Conservation (phyloP, 148 eudicot genomes). For the Spergularia marina region DNA sequence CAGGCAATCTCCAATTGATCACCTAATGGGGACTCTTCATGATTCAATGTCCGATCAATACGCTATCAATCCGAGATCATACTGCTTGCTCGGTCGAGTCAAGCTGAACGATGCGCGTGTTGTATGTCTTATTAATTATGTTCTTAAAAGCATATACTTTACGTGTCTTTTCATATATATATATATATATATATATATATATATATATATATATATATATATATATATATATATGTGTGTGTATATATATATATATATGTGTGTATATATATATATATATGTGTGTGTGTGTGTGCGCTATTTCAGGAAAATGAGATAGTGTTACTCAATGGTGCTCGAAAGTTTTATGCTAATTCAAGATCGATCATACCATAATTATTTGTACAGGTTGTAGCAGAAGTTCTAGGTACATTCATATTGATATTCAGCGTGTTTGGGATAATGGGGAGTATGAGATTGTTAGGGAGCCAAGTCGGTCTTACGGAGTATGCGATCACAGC, state of each 20-base stretch:
- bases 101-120: constrained; percentile 35
- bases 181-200: too few relatives aligned
- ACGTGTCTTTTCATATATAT: neutral
- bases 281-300: too few relatives aligned
- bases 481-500: constrained; percentile 72
- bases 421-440: constrained; percentile 69
- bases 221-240: too few relatives aligned
- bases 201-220: too few relatives aligned
- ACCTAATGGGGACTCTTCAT: constrained; percentile 12
- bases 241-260: too few relatives aligned
- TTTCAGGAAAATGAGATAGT: neutral
- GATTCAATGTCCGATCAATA: constrained; percentile 3
- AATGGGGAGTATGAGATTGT: constrained; percentile 46
- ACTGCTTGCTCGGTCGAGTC: constrained; percentile 20
- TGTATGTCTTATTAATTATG: constrained; percentile 23
- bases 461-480: constrained; percentile 51
- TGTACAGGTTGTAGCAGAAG: constrained; percentile 64
- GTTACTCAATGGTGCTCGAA: neutral
- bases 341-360: too few relatives aligned
- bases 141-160: neutral
- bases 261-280: too few relatives aligned
- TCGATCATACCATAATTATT: too few relatives aligned
- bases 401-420: constrained; percentile 63
- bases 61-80: constrained; percentile 9
- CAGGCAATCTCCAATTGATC: constrained; percentile 10